Evolutionary conservation across 345 rosid species (phyloP).

Genomic region (Salix dunnii): DNA sequence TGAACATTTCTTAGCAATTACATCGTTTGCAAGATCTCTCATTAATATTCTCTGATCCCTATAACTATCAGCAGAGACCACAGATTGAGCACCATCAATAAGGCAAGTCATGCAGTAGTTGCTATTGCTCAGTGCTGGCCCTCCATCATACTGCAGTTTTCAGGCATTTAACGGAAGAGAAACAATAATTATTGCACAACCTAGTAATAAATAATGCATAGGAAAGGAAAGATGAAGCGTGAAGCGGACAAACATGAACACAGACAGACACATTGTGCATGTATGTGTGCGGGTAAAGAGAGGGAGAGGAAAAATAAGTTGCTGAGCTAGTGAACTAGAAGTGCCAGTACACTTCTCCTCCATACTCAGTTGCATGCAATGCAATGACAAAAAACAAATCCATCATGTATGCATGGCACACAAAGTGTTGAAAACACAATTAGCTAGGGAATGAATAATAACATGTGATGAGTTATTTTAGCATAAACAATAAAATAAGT

Average conservation of each 20-base stretch:
- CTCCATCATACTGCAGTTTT: conserved; percentile 63
- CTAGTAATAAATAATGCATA: neutral
- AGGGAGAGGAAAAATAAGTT: neutral
- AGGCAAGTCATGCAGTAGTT: conserved; percentile 84
- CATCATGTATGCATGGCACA: neutral
- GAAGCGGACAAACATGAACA: neutral
- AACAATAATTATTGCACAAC: conserved; percentile 20
- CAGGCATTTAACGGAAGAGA: conserved; percentile 11
- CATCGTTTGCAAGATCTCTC: conserved; percentile 65
- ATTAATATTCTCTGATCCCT: conserved; percentile 77
- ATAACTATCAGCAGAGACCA: conserved; percentile 84
- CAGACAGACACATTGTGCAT: neutral
- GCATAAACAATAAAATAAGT: neutral
- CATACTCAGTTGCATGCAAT: neutral
- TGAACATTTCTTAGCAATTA: conserved; percentile 54
- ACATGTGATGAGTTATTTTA: neutral
- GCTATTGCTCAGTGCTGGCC: conserved; percentile 60
- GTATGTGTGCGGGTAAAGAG: neutral
- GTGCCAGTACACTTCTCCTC: neutral
- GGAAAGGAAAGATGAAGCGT: neutral
- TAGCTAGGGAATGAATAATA: neutral
- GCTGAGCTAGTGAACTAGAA: neutral
- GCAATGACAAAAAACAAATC: neutral
- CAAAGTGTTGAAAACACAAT: neutral
- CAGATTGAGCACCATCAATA: conserved; percentile 56